phyloP scores from a whole-genome alignment of 1,284 basidiomycete genomes.

The Tilletia horrida region DNA sequence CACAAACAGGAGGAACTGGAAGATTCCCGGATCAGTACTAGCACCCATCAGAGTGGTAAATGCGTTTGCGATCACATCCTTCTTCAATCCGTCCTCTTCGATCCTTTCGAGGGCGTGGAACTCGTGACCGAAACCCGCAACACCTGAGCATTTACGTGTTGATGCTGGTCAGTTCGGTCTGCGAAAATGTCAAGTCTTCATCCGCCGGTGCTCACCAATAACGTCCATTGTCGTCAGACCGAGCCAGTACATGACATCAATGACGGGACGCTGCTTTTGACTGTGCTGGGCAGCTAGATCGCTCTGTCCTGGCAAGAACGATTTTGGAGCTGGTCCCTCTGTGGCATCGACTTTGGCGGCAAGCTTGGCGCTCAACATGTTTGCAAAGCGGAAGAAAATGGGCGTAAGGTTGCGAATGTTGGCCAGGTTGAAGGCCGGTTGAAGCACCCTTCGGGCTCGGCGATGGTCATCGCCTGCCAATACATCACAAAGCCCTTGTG shows the following conservation, averaged over 20 bases:
- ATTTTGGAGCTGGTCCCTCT: background rate
- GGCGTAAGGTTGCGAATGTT: constrained; percentile 43
- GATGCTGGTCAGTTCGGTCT: background rate
- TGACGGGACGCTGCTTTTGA: constrained; percentile 22
- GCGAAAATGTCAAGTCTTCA: background rate
- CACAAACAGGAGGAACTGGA: constrained; percentile 13
- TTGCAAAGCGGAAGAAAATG: constrained; percentile 35
- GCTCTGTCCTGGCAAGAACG: constrained; percentile 15
- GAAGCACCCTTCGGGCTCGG: constrained; percentile 43
- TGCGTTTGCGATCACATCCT: constrained; percentile 5
- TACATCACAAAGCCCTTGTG: no score
- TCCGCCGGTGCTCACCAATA: constrained; percentile 42
- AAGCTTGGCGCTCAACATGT: constrained; percentile 28
- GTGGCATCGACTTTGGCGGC: constrained; percentile 29
- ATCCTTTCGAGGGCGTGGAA: constrained; percentile 5
- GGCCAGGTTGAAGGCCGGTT: constrained; percentile 44
- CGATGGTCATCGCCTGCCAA: constrained; percentile 31
- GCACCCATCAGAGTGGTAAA: background rate
- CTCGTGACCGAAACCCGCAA: background rate
- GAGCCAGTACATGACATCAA: constrained; percentile 38
- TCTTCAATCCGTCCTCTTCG: background rate
- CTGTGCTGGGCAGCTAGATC: background rate
- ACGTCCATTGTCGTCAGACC: constrained; percentile 40
- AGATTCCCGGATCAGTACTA: background rate
- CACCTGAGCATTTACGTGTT: background rate